A percentile compares a stretch with the other conserved stretches of the same genome.
These are phyloP conservation scores for Talaromyces funiculosus DNA, from an alignment of 2,329 filamentous ascomycete species.

Conservation along the genomic window DNA sequence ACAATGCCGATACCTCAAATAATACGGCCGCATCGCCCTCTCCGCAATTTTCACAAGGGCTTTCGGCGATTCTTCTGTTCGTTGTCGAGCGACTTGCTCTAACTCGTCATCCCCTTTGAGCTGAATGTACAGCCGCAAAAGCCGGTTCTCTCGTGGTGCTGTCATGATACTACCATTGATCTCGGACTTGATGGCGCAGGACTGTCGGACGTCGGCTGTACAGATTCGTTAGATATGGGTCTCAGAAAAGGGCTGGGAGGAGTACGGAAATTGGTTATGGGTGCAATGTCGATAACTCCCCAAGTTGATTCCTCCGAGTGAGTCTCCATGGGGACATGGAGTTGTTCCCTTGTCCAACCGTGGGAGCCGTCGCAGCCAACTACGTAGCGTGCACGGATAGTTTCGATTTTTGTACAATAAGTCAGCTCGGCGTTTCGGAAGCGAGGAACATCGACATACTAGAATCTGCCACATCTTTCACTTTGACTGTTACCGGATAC, in stretches of 20 bases:
- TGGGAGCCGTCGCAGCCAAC: constrained; percentile 65
- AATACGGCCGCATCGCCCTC: constrained; percentile 62
- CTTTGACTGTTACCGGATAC: neutral
- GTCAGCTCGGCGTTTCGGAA: neutral
- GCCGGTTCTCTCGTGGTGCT: constrained; percentile 60
- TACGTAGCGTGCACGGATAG: constrained; percentile 55
- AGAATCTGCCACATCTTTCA: neutral
- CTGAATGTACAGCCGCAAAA: constrained; percentile 62
- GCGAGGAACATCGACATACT: neutral
- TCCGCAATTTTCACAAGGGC: constrained; percentile 59
- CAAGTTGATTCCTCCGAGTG: constrained; percentile 42
- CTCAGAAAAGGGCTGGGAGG: neutral
- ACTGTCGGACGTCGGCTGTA: constrained; percentile 50
- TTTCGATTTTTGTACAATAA: constrained; percentile 13
- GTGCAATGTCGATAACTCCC: constrained; percentile 48
- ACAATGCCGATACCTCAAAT: constrained; percentile 57
- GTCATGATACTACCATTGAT: constrained; percentile 56
- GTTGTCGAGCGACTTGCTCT: constrained; percentile 5
- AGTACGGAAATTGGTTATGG: constrained; percentile 50
- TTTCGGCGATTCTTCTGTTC: constrained; percentile 46
- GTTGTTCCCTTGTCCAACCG: constrained; percentile 56
- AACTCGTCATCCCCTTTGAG: constrained; percentile 42
- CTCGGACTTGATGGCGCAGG: constrained; percentile 53
- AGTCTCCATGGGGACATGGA: constrained; percentile 53
- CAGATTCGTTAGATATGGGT: neutral